Percentiles rank a stretch among this genome's conserved stretches.
Evolutionary conservation across 2,329 filamentous ascomycete species (phyloP).

Genomic region (Leptographium procerum): DNA sequence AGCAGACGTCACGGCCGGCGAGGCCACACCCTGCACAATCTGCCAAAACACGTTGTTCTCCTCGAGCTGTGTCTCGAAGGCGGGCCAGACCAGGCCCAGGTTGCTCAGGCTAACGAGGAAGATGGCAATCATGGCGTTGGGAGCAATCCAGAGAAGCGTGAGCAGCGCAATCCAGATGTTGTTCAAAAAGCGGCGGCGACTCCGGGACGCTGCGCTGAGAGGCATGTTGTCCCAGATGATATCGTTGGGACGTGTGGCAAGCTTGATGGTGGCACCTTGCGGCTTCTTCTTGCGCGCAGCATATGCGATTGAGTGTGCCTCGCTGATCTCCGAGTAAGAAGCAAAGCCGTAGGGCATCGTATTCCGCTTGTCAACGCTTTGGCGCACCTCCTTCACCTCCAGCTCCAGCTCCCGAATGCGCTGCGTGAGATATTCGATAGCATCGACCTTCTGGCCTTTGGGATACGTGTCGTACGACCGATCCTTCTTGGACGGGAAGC

Average conservation of each 20-base stretch:
- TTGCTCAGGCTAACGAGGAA: slow-evolving; percentile 83
- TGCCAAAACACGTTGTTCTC: slow-evolving; percentile 62
- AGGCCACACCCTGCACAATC: slow-evolving; percentile 80
- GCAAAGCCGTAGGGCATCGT: slow-evolving; percentile 90
- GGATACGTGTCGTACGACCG: slow-evolving; percentile 52
- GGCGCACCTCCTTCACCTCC: slow-evolving; percentile 73
- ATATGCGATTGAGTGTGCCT: slow-evolving; percentile 82
- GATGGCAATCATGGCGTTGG: slow-evolving; percentile 88
- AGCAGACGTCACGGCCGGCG: slow-evolving; percentile 76
- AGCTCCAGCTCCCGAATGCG: slow-evolving; percentile 74
- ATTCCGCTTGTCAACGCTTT: slow-evolving; percentile 74
- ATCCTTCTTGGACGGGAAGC: slow-evolving; percentile 72
- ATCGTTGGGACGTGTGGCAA: slow-evolving; percentile 81
- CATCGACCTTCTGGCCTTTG: slow-evolving; percentile 69
- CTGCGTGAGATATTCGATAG: slow-evolving; percentile 83
- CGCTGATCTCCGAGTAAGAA: slow-evolving; percentile 78
- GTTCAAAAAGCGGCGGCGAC: slow-evolving; percentile 65
- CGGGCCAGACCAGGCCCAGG: slow-evolving; percentile 66
- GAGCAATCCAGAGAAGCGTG: slow-evolving; percentile 77
- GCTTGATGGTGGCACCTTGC: slow-evolving; percentile 60
- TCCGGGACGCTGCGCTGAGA: slow-evolving; percentile 55
- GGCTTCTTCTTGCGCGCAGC: slow-evolving; percentile 70
- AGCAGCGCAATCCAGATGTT: slow-evolving; percentile 73
- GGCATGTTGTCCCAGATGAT: slow-evolving; percentile 93
- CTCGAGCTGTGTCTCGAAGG: slow-evolving; percentile 55